Evolutionary conservation across 192 early-diverging fungal species (phyloP).

Genomic region (Podila epicladia): DNA sequence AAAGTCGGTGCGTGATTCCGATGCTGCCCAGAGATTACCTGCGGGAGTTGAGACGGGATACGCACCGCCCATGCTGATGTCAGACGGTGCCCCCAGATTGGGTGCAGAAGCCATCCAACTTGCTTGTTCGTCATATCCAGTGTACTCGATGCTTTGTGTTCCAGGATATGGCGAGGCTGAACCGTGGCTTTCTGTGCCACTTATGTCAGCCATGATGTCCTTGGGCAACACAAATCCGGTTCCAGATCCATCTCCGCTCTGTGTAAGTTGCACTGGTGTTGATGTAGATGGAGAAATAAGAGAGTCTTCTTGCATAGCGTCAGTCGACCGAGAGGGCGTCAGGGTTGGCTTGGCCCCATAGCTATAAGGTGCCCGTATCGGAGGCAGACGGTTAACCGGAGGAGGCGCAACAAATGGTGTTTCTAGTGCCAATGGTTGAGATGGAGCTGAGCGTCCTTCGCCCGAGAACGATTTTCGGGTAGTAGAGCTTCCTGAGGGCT

Average conservation of each 20-base stretch:
- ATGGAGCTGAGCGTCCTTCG: not conserved
- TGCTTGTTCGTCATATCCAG: not conserved
- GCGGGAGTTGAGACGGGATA: not conserved
- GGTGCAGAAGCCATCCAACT: not conserved
- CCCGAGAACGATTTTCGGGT: not conserved
- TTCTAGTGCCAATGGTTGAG: not conserved
- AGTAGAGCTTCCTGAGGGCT: not conserved
- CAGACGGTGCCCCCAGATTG: no score
- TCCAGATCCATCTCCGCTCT: no score
- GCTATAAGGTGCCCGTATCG: slow-evolving; percentile 25
- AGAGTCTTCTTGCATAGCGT: not conserved
- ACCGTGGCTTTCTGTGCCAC: not conserved
- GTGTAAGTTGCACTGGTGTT: no score
- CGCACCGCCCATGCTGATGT: no score
- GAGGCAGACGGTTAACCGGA: slow-evolving; percentile 10
- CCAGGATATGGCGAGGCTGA: not conserved
- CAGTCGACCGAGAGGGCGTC: no score
- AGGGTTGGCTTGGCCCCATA: slow-evolving; percentile 7
- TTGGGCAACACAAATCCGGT: no score
- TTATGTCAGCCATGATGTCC: no score
- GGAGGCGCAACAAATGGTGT: slow-evolving; percentile 12
- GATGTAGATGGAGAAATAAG: not conserved
- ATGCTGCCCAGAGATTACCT: not conserved
- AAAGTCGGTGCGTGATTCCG: not conserved
- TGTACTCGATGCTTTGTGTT: not conserved